Conservation (phyloP, 1,284 basidiomycete genomes). For the Earliella scabrosa region DNA sequence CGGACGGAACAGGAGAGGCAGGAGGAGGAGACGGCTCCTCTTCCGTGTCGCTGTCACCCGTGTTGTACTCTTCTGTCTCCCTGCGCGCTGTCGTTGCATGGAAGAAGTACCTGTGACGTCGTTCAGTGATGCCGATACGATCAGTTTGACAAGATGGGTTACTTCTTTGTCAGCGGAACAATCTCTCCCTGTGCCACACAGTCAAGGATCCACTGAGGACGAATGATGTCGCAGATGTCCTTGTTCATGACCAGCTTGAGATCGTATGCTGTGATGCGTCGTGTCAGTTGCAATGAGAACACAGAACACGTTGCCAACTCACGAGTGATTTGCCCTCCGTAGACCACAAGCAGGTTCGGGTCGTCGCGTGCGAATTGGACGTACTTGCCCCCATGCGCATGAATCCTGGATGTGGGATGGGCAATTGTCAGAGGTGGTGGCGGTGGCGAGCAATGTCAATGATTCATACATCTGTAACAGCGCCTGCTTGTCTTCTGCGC, state of each 20-base stretch:
- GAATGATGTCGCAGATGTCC: conserved; percentile 70
- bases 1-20: conserved; percentile 8
- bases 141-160: conserved; percentile 17
- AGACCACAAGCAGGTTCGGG: conserved; percentile 57
- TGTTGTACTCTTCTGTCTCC: conserved; percentile 37
- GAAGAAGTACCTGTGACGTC: conserved; percentile 68
- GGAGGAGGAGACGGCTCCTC: conserved; percentile 14
- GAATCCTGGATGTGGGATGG: conserved; percentile 57
- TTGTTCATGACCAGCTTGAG: conserved; percentile 69
- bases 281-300: too few species aligned
- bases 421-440: too few species aligned
- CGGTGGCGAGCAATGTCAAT: neutral
- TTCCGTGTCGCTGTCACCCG: conserved; percentile 36
- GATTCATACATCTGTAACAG: conserved; percentile 63
- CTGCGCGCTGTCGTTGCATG: conserved; percentile 54
- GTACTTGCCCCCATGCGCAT: conserved; percentile 76
- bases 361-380: conserved; percentile 64
- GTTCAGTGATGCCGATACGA: neutral
- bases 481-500: conserved; percentile 68
- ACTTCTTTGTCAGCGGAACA: conserved; percentile 74
- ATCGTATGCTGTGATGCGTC: conserved; percentile 61
- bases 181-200: conserved; percentile 63
- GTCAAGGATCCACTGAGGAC: conserved; percentile 81
- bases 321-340: conserved; percentile 70
- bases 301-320: too few species aligned